Conservation (phyloP, 1,284 basidiomycete species). For the Singerocomus rubriflavus region DNA sequence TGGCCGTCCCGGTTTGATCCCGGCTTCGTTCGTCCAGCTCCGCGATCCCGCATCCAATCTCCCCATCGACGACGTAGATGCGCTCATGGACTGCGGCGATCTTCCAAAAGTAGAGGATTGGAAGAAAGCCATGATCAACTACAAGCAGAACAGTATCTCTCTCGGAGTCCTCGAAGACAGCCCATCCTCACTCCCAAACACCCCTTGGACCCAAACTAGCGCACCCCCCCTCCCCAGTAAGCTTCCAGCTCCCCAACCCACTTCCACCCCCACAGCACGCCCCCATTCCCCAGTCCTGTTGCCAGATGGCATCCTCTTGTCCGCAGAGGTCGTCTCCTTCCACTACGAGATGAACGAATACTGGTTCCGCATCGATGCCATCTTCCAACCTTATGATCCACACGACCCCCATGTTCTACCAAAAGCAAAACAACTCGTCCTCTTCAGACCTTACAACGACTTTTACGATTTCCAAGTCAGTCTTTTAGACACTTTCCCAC, state of each 20-base stretch:
- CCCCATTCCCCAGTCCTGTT: slow-evolving; percentile 46
- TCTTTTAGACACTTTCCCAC: slow-evolving; percentile 82
- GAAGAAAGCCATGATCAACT: slow-evolving; percentile 93
- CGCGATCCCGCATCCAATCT: slow-evolving; percentile 87
- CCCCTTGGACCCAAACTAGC: slow-evolving; percentile 37
- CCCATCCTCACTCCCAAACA: slow-evolving; percentile 43
- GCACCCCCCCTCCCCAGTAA: slow-evolving; percentile 21
- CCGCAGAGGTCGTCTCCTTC: slow-evolving; percentile 93
- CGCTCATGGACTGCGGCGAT: slow-evolving; percentile 80
- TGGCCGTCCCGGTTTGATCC: slow-evolving; percentile 94
- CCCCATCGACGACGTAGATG: slow-evolving; percentile 67
- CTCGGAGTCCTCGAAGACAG: slow-evolving; percentile 84
- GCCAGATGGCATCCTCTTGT: slow-evolving; percentile 80
- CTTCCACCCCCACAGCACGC: slow-evolving; percentile 21
- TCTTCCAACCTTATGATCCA: slow-evolving; percentile 78
- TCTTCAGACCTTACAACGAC: slow-evolving; percentile 96
- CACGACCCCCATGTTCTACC: slow-evolving; percentile 52
- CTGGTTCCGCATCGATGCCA: slow-evolving; percentile 94
- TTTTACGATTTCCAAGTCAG: slow-evolving; percentile 98
- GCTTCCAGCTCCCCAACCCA: slow-evolving; percentile 14
- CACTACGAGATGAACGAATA: slow-evolving; percentile 96
- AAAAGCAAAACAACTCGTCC: slow-evolving; percentile 76
- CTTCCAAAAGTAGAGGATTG: slow-evolving; percentile 97
- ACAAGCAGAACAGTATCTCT: slow-evolving; percentile 95
- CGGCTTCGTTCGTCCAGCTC: slow-evolving; percentile 94